phyloP scores from a whole-genome alignment of 495 filamentous ascomycete species.

The Trichoderma orchidacearum region DNA sequence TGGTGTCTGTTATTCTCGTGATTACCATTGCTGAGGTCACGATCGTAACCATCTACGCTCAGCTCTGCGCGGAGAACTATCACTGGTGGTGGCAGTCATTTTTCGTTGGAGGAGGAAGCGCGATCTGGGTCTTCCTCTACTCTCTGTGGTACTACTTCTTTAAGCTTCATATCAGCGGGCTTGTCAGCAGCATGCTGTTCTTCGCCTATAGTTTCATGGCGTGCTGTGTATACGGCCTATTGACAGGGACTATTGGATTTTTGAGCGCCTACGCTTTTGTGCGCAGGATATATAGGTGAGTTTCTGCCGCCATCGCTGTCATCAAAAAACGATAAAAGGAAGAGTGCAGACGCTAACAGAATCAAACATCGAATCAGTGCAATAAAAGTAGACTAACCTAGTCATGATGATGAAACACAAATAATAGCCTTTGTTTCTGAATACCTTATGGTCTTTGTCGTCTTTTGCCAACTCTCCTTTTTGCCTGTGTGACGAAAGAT shows the following conservation, averaged over 20 bases:
- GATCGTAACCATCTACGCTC: conserved; percentile 76
- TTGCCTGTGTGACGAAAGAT: too few species aligned
- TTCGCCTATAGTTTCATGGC: conserved; percentile 74
- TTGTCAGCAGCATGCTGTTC: conserved; percentile 70
- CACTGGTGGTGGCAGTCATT: conserved; percentile 97
- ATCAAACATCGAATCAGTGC: not conserved
- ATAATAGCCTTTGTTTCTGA: not conserved
- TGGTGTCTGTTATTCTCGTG: conserved; percentile 61
- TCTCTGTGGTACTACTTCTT: conserved; percentile 78
- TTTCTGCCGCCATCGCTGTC: conserved; percentile 2
- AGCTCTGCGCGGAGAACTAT: conserved; percentile 82
- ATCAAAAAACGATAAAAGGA: not conserved
- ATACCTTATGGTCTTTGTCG: too few species aligned
- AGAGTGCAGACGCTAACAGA: not conserved
- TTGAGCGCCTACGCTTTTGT: conserved; percentile 82
- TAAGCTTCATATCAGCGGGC: conserved; percentile 71
- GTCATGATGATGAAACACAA: not conserved
- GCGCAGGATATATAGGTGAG: conserved; percentile 74
- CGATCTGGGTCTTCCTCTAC: conserved; percentile 78
- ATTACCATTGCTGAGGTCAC: conserved; percentile 80
- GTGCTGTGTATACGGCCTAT: conserved; percentile 69
- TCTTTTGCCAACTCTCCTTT: not conserved
- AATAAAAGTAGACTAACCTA: not conserved
- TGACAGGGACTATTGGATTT: conserved; percentile 82
- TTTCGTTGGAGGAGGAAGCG: conserved; percentile 63